A percentile compares a stretch with the other conserved stretches of the same genome.
These are phyloP conservation scores for Guillardia theta DNA, from an alignment of 78 protist genomes.

Conservation along the genomic window DNA sequence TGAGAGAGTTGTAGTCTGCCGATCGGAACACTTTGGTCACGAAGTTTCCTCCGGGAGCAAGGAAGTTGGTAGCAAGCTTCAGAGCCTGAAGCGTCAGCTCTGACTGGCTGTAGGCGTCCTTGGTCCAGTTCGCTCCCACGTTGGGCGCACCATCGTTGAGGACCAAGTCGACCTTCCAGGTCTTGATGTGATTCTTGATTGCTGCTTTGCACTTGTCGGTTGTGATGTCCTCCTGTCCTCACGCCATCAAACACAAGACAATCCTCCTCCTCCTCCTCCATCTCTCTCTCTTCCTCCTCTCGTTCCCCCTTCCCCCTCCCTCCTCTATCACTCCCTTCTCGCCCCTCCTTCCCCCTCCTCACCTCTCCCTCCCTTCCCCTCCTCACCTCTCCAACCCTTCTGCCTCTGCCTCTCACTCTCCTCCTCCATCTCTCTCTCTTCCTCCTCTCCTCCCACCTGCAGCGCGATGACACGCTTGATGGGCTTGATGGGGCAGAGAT, in stretches of 20 bases:
- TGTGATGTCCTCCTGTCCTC: constrained; percentile 93
- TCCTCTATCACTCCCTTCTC: not conserved
- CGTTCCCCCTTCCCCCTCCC: too few relatives aligned
- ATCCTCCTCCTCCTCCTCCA: too few relatives aligned
- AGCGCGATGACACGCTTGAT: constrained; percentile 63
- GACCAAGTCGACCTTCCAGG: constrained; percentile 77
- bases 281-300: too few relatives aligned
- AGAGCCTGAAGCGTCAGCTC: constrained; percentile 89
- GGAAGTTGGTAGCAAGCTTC: constrained; percentile 87
- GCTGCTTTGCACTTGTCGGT: constrained; percentile 85
- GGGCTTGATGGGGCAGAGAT: constrained; percentile 94
- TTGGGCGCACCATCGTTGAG: constrained; percentile 99
- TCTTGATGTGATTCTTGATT: constrained; percentile 65
- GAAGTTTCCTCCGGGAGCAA: constrained; percentile 53
- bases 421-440: too few relatives aligned
- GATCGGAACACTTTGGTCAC: constrained; percentile 98
- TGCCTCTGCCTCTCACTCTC: not conserved
- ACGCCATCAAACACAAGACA: too few relatives aligned
- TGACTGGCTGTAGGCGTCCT: constrained; percentile 95
- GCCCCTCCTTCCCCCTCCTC: too few relatives aligned
- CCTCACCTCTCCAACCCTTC: too few relatives aligned
- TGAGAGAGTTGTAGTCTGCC: constrained; percentile 89
- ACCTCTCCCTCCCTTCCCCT: too few relatives aligned
- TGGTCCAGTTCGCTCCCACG: constrained; percentile 94
- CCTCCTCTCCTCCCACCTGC: too few relatives aligned